Percentiles rank a stretch among this genome's conserved stretches.
phyloP scores from a whole-genome alignment of 306 rosid genomes.

The Fagus sylvatica region DNA sequence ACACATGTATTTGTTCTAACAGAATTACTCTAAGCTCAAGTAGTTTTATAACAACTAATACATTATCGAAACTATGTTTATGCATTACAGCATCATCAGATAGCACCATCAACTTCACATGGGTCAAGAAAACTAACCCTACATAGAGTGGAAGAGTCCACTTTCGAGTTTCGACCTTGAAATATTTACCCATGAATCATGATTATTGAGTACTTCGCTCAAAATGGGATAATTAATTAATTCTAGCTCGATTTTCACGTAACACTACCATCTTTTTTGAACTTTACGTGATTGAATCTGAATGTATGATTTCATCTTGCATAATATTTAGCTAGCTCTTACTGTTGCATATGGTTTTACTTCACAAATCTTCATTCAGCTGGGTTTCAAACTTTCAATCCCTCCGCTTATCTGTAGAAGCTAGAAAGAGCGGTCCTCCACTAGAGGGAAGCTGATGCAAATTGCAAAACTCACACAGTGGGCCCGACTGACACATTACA shows the following conservation, averaged over 20 bases:
- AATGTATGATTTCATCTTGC: too few species aligned
- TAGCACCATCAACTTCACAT: too few species aligned
- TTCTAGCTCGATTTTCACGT: too few species aligned
- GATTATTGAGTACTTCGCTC: background rate
- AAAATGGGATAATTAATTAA: too few species aligned
- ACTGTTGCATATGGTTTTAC: background rate
- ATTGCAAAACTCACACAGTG: background rate
- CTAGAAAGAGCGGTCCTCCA: background rate
- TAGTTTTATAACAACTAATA: too few species aligned
- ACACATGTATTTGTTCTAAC: too few species aligned
- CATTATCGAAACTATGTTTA: too few species aligned
- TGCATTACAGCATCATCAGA: slow-evolving; percentile 9
- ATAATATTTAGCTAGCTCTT: too few species aligned
- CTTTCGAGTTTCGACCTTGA: slow-evolving; percentile 2
- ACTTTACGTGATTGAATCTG: too few species aligned
- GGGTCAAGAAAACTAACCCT: slow-evolving; percentile 15
- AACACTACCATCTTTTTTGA: background rate
- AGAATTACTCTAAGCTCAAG: too few species aligned
- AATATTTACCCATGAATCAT: background rate
- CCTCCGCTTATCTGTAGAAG: background rate
- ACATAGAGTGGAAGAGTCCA: background rate
- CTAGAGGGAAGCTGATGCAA: background rate
- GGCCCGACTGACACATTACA: too few species aligned
- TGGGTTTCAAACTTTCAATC: background rate
- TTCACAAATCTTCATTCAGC: background rate